These are phyloP conservation scores for Chloromonas sp. DNA, from an alignment of 163 green algal species.

Conservation along the genomic window DNA sequence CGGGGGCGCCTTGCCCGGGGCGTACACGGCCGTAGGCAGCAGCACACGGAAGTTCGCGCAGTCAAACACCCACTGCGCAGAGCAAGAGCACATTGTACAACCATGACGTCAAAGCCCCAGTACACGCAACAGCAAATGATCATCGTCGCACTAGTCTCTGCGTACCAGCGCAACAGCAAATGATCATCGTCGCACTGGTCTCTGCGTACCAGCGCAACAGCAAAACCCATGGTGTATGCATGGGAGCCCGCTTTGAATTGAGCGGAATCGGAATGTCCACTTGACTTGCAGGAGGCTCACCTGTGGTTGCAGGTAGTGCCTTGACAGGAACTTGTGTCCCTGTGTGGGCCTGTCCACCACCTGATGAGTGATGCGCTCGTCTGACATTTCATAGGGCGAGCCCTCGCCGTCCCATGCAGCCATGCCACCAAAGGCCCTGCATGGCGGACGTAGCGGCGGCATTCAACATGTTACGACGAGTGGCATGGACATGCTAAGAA, in stretches of 20 bases:
- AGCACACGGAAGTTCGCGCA: conserved; percentile 87
- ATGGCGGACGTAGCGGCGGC: not conserved
- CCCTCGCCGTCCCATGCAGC: conserved; percentile 85
- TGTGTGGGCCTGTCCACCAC: conserved; percentile 75
- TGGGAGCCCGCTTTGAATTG: too few species aligned
- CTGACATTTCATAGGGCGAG: conserved; percentile 58
- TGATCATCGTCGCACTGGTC: too few species aligned
- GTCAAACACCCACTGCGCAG: conserved; percentile 95
- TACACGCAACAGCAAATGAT: too few species aligned
- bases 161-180: too few species aligned
- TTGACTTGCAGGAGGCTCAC: not conserved
- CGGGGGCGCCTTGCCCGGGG: conserved; percentile 69
- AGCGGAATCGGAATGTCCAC: too few species aligned
- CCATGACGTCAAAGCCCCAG: too few species aligned
- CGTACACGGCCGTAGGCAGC: conserved; percentile 70
- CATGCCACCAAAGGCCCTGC: conserved; percentile 79
- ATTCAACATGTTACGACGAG: not conserved
- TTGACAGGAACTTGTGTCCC: conserved; percentile 60
- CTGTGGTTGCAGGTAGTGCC: conserved; percentile 73
- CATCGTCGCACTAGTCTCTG: too few species aligned
- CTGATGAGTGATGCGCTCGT: conserved; percentile 88
- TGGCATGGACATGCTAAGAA: too few species aligned
- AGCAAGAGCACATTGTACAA: too few species aligned
- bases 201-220: too few species aligned
- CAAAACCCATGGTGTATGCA: too few species aligned